Evolutionary conservation across 441 rosid genomes (phyloP).

Genomic region (Mallotus repandus): DNA sequence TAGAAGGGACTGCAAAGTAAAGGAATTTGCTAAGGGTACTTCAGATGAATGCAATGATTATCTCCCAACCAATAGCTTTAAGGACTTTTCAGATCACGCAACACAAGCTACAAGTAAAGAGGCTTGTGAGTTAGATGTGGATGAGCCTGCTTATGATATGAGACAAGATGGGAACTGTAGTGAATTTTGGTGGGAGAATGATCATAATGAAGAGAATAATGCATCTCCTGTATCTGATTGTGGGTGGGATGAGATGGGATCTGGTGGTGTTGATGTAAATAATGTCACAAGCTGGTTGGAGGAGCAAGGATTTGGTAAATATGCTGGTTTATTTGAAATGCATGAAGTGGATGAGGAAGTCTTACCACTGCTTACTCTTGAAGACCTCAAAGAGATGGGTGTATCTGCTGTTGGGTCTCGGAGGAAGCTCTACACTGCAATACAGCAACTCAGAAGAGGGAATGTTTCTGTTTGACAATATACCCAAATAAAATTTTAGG

Average conservation of each 20-base stretch:
- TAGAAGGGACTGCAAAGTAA: conserved; percentile 20
- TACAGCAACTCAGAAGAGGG: conserved; percentile 36
- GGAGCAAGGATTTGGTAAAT: conserved; percentile 47
- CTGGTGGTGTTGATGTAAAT: conserved; percentile 18
- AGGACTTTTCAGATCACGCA: conserved; percentile 26
- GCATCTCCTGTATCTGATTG: conserved; percentile 20
- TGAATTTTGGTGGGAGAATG: conserved; percentile 24
- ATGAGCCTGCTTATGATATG: conserved; percentile 25
- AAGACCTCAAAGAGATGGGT: conserved; percentile 67
- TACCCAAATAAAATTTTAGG: conserved; percentile 2
- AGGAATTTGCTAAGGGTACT: conserved; percentile 23
- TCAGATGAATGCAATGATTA: conserved; percentile 23
- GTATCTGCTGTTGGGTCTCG: conserved; percentile 50
- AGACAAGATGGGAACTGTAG: conserved; percentile 15
- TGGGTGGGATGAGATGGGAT: conserved; percentile 23
- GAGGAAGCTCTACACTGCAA: conserved; percentile 49
- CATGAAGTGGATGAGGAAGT: conserved; percentile 57
- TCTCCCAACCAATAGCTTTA: conserved; percentile 14
- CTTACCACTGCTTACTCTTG: conserved; percentile 50
- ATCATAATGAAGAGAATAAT: conserved; percentile 21
- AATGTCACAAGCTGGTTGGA: conserved; percentile 50
- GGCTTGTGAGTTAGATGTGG: conserved; percentile 21
- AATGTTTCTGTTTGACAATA: conserved; percentile 19
- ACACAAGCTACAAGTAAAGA: conserved; percentile 34
- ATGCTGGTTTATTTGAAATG: conserved; percentile 43